A percentile compares a stretch with the other conserved stretches of the same genome.
These are phyloP conservation scores for Arachnopeziza araneosa DNA, from an alignment of 2,329 filamentous ascomycete genomes.

Conservation along the genomic window DNA sequence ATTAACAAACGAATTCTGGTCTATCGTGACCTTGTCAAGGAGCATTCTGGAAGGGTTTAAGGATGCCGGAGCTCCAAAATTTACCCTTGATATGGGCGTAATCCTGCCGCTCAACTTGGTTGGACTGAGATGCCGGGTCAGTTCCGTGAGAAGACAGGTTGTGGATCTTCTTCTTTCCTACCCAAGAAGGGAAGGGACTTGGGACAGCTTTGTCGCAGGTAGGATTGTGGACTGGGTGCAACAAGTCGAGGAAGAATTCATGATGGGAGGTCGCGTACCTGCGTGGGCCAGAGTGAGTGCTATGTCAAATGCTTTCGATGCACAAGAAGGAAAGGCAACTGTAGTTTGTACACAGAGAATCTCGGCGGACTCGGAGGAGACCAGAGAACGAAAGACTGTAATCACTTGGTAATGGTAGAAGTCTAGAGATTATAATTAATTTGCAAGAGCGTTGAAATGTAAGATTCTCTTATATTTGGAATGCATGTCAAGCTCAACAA, in stretches of 20 bases:
- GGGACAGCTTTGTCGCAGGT: constrained; percentile 39
- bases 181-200: constrained; percentile 55
- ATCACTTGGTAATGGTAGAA: not conserved
- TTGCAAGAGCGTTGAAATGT: not conserved
- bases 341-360: constrained; percentile 6
- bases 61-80: constrained; percentile 26
- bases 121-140: constrained; percentile 56
- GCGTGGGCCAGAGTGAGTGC: constrained; percentile 3
- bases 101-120: constrained; percentile 58
- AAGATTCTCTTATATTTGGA: too few relatives aligned
- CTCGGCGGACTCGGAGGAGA: not conserved
- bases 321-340: not conserved
- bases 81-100: constrained; percentile 57
- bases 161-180: constrained; percentile 54
- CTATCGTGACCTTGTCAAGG: not conserved
- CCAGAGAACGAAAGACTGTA: not conserved
- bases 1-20: not conserved
- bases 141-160: constrained; percentile 49
- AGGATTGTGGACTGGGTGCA: constrained; percentile 4
- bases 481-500: too few relatives aligned
- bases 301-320: not conserved
- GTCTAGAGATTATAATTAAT: not conserved
- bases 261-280: not conserved
- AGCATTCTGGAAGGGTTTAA: not conserved
- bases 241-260: constrained; percentile 3